A percentile compares a stretch with the other conserved stretches of the same genome.
phyloP scores from a whole-genome alignment of 2,329 filamentous ascomycete genomes.

The Beauveria sp. region DNA sequence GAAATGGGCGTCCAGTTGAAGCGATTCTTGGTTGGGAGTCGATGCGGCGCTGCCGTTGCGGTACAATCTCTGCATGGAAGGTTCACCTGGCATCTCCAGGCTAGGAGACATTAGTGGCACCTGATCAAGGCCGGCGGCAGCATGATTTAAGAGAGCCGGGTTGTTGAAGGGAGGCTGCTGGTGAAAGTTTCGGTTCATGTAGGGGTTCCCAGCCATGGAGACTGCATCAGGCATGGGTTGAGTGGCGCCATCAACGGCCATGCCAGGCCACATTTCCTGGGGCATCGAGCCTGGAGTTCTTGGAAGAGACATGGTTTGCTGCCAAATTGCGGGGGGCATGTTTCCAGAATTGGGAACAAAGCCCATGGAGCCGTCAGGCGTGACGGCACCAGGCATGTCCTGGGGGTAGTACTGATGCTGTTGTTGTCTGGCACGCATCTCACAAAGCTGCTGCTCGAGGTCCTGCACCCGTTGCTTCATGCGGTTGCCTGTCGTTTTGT shows the following conservation, averaged over 20 bases:
- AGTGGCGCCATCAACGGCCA: not conserved
- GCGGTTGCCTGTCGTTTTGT: not conserved
- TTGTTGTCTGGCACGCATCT: conserved; percentile 12
- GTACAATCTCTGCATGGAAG: conserved; percentile 6
- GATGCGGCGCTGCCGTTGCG: conserved; percentile 5
- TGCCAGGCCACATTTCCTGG: conserved; percentile 10
- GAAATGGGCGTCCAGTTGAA: conserved; percentile 8
- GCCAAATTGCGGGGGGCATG: conserved; percentile 7
- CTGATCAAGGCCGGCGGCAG: not conserved
- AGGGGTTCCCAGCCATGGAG: not conserved
- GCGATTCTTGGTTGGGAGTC: conserved; percentile 6
- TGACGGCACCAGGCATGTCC: not conserved
- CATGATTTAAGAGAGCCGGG: conserved; percentile 3
- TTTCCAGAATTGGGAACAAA: conserved; percentile 3
- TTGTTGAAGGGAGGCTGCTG: conserved; percentile 4
- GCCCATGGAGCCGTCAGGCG: conserved; percentile 7
- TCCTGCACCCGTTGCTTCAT: conserved; percentile 13
- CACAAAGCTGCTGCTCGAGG: conserved; percentile 11
- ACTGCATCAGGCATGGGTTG: not conserved
- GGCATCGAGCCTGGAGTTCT: conserved; percentile 6
- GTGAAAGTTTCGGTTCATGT: conserved; percentile 1
- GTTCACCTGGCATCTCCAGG: conserved; percentile 1
- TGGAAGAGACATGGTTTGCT: not conserved
- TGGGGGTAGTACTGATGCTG: conserved; percentile 8
- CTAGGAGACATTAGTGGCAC: conserved; percentile 6